phyloP scores from a whole-genome alignment of 805 yeast species.

The Candida oleophila region DNA sequence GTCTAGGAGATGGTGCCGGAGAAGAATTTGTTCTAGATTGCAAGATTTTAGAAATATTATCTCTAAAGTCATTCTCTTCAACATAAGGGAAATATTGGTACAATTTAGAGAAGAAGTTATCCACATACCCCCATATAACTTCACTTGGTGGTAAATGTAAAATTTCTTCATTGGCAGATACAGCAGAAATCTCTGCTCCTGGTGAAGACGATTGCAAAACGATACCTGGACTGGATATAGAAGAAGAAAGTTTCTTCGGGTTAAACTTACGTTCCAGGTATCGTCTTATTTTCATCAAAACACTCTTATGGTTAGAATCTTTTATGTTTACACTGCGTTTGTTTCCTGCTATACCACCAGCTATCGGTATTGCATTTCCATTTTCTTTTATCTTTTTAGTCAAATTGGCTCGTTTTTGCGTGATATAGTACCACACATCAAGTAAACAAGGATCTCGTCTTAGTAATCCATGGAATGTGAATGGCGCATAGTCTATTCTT shows the following conservation, averaged over 20 bases:
- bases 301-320: background rate
- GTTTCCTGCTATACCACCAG: too few relatives aligned
- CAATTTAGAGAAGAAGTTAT: conserved; percentile 12
- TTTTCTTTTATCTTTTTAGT: background rate
- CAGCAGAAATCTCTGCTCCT: background rate
- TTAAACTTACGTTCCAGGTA: conserved; percentile 4
- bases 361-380: background rate
- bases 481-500: conserved; percentile 1
- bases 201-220: background rate
- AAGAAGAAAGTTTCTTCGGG: background rate
- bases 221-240: background rate
- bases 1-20: conserved; percentile 1
- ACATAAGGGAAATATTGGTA: conserved; percentile 17
- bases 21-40: background rate
- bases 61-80: conserved; percentile 16
- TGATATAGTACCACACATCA: conserved; percentile 3
- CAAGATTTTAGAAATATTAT: conserved; percentile 9
- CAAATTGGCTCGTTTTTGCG: background rate
- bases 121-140: conserved; percentile 5
- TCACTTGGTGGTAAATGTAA: background rate
- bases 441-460: background rate
- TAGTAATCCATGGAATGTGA: background rate
- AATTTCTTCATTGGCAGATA: background rate
- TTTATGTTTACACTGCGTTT: too few relatives aligned
- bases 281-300: background rate